A percentile compares a stretch with the other conserved stretches of the same genome.
Evolutionary conservation across 208 protist genomes (phyloP).

Genomic region (Leptomonas pyrrhocoris): DNA sequence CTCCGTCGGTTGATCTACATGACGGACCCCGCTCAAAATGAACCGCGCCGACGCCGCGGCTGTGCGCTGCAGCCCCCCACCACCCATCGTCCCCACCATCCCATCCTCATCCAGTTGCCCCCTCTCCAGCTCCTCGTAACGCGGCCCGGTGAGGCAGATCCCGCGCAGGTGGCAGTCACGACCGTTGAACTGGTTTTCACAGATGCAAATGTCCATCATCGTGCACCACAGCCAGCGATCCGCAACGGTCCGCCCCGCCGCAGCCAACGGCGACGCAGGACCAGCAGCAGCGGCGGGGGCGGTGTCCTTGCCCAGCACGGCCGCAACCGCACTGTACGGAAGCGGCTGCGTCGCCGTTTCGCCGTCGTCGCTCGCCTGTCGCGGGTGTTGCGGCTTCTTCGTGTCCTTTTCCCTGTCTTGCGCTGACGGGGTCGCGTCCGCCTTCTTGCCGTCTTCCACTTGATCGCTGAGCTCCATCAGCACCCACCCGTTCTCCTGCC

Average conservation of each 20-base stretch:
- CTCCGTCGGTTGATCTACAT: too few species aligned
- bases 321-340: constrained; percentile 12
- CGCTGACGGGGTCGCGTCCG: constrained; percentile 5
- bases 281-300: not conserved
- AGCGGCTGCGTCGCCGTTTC: not conserved
- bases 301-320: constrained; percentile 9
- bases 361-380: not conserved
- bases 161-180: constrained; percentile 85
- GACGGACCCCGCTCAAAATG: not conserved
- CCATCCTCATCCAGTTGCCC: constrained; percentile 2
- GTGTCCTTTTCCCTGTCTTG: not conserved
- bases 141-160: constrained; percentile 65
- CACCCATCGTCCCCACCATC: too few species aligned
- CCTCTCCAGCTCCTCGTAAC: constrained; percentile 24
- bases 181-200: constrained; percentile 83
- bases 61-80: not conserved
- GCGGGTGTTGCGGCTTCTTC: not conserved
- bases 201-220: constrained; percentile 52
- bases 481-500: constrained; percentile 66
- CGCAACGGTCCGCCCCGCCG: constrained; percentile 9
- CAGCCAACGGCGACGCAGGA: not conserved
- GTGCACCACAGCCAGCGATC: constrained; percentile 72
- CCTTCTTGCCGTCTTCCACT: constrained; percentile 10
- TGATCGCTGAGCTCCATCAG: constrained; percentile 39
- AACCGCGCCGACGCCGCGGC: not conserved